Evolutionary conservation across 169 alveolate species (phyloP).

Genomic region (Cryptosporidium ubiquitum): DNA sequence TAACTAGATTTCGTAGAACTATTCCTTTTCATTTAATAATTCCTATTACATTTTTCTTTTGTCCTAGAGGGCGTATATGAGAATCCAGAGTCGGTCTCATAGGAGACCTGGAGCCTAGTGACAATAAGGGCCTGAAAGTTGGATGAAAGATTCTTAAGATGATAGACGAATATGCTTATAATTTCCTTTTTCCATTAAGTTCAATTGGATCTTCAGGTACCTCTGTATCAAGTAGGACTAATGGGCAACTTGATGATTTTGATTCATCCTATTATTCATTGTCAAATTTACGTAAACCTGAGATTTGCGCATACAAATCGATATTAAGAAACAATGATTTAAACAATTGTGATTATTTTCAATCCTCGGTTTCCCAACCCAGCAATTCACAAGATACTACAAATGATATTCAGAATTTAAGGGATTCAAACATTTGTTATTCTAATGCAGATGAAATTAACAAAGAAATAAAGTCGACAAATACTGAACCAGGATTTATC

Average conservation of each 20-base stretch:
- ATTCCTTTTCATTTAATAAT: not conserved
- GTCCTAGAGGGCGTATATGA: constrained; percentile 74
- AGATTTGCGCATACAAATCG: constrained; percentile 1
- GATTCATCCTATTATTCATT: not conserved
- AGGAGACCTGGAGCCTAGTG: constrained; percentile 36
- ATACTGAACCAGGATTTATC: constrained; percentile 79
- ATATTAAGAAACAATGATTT: not conserved
- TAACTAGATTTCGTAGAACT: constrained; percentile 36
- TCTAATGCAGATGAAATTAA: not conserved
- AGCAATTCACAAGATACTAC: not conserved
- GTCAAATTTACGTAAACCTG: not conserved
- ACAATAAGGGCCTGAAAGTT: constrained; percentile 3
- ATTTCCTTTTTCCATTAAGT: constrained; percentile 20
- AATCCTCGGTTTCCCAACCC: not conserved
- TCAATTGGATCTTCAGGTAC: constrained; percentile 19
- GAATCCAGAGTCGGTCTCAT: constrained; percentile 39
- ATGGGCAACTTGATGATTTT: not conserved
- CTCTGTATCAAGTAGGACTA: not conserved
- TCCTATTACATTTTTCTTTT: not conserved
- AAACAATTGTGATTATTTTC: not conserved
- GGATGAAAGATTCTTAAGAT: constrained; percentile 1
- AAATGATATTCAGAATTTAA: not conserved
- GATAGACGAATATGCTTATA: constrained; percentile 16
- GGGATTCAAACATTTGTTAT: not conserved
- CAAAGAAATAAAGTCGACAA: not conserved